phyloP scores from a whole-genome alignment of 805 yeast genomes.

The Maudiozyma bulderi region DNA sequence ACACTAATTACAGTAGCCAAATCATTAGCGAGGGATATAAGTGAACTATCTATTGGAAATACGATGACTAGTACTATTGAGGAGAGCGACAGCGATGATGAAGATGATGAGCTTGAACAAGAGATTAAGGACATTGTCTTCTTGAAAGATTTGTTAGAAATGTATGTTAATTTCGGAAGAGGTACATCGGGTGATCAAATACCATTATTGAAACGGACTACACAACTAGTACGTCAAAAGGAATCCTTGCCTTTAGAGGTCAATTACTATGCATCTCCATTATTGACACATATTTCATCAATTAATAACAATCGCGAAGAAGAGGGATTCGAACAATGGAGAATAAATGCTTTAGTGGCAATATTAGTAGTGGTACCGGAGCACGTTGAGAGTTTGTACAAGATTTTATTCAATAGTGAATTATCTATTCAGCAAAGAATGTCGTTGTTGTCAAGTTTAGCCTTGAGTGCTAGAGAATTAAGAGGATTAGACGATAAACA shows the following conservation, averaged over 20 bases:
- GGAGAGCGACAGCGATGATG: constrained; percentile 28
- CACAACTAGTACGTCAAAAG: constrained; percentile 55
- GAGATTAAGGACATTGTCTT: constrained; percentile 51
- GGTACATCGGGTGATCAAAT: constrained; percentile 35
- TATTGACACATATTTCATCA: constrained; percentile 43
- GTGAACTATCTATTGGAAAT: no score
- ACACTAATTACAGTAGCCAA: neutral
- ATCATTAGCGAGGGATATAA: neutral
- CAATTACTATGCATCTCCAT: constrained; percentile 42
- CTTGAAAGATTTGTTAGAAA: constrained; percentile 58
- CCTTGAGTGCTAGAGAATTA: constrained; percentile 65
- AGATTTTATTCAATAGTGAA: constrained; percentile 57
- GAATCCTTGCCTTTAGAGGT: constrained; percentile 52
- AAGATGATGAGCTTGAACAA: constrained; percentile 28
- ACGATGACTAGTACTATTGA: neutral
- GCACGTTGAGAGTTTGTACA: constrained; percentile 31
- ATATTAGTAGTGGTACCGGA: constrained; percentile 47
- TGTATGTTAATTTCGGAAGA: constrained; percentile 38
- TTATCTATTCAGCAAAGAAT: constrained; percentile 73
- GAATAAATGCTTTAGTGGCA: constrained; percentile 56
- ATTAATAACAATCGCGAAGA: constrained; percentile 50
- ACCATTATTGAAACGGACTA: constrained; percentile 34
- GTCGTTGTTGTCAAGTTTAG: constrained; percentile 54
- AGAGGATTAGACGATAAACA: constrained; percentile 48
- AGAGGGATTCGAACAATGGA: constrained; percentile 50